Conservation (phyloP, 192 early-diverging fungal species). For the Backusella luteola region DNA sequence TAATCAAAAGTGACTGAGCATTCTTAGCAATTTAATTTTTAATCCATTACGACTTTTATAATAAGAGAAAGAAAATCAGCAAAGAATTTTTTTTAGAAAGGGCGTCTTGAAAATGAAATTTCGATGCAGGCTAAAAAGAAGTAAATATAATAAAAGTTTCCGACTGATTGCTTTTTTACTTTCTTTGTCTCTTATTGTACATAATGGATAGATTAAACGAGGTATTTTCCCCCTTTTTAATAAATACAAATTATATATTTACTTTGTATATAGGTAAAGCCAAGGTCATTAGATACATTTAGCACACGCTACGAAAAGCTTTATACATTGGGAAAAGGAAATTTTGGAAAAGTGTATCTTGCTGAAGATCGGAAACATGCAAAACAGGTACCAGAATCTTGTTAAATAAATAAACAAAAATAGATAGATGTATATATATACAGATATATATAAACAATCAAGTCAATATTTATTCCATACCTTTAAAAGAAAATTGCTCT, state of each 20-base stretch:
- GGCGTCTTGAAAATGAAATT: constrained; percentile 3
- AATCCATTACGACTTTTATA: background rate
- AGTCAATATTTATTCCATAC: constrained; percentile 5
- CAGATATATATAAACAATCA: background rate
- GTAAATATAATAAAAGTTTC: constrained; percentile 10
- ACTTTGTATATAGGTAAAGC: background rate
- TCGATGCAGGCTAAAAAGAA: constrained; percentile 16
- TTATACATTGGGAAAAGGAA: constrained; percentile 54
- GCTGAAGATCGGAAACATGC: constrained; percentile 47
- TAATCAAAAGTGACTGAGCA: background rate
- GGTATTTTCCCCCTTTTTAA: background rate
- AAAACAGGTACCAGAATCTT: constrained; percentile 34
- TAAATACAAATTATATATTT: background rate
- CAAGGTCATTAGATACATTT: constrained; percentile 5
- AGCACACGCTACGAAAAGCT: constrained; percentile 14
- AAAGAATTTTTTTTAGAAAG: background rate
- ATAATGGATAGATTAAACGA: constrained; percentile 12
- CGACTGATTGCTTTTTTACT: background rate
- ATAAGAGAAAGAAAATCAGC: background rate
- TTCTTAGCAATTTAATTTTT: background rate
- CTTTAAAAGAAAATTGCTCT: background rate
- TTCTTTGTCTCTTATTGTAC: constrained; percentile 4
- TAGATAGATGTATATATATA: background rate
- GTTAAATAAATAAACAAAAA: background rate
- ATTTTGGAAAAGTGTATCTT: constrained; percentile 61